Conservation (phyloP, 2,329 filamentous ascomycete species). For the Xylariaceae sp. region DNA sequence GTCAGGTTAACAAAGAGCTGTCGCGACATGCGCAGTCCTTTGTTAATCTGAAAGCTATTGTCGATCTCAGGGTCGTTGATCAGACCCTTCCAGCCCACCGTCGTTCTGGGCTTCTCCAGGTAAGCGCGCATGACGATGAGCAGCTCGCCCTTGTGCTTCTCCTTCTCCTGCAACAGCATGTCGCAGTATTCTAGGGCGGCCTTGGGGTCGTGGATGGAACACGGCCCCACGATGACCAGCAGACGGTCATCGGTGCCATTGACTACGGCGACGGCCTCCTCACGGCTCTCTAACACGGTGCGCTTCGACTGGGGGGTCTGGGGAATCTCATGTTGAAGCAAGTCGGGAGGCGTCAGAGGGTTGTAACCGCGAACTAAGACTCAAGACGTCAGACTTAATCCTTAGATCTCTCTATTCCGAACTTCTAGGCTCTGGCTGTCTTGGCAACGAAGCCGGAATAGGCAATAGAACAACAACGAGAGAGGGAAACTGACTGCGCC, state of each 20-base stretch:
- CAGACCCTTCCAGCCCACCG: slow-evolving; percentile 96
- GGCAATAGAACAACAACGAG: not conserved
- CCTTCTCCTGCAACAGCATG: slow-evolving; percentile 70
- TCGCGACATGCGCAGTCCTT: slow-evolving; percentile 79
- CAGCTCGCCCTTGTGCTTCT: slow-evolving; percentile 84
- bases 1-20: slow-evolving; percentile 94
- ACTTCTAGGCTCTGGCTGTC: not conserved
- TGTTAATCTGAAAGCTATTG: slow-evolving; percentile 98
- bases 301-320: slow-evolving; percentile 52
- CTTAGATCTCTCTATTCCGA: no score
- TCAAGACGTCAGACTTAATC: not conserved
- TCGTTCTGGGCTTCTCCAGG: slow-evolving; percentile 96
- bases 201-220: slow-evolving; percentile 92
- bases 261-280: slow-evolving; percentile 63
- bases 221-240: slow-evolving; percentile 82
- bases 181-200: slow-evolving; percentile 92
- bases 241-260: slow-evolving; percentile 58
- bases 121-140: slow-evolving; percentile 97
- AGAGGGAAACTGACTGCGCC: slow-evolving; percentile 60
- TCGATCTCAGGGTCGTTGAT: slow-evolving; percentile 99
- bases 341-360: slow-evolving; percentile 83
- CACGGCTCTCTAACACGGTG: slow-evolving; percentile 57
- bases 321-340: slow-evolving; percentile 89
- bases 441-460: not conserved
- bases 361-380: slow-evolving; percentile 77